These are phyloP conservation scores for Pisolithus albus DNA, from an alignment of 768 basidiomycete species.

Conservation along the genomic window DNA sequence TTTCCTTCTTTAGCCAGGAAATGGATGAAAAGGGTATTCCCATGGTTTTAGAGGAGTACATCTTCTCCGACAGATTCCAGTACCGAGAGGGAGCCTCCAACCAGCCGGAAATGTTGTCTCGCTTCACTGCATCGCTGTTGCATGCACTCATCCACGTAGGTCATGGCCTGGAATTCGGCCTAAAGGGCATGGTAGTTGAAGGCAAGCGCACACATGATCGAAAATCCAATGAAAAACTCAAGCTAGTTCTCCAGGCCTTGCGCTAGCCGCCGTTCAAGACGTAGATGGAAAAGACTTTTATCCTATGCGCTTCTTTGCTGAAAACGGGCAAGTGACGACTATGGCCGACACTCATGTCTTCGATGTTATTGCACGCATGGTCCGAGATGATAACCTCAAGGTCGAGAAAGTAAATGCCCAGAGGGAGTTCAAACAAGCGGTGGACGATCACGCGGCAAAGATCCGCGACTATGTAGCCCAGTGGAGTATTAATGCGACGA, in stretches of 20 bases:
- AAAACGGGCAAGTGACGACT: neutral
- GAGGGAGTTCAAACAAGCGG: slow-evolving; percentile 10
- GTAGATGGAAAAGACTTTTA: slow-evolving; percentile 32
- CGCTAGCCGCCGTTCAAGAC: slow-evolving; percentile 19
- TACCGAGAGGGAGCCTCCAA: slow-evolving; percentile 6
- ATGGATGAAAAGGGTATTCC: slow-evolving; percentile 13
- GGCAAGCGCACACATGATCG: slow-evolving; percentile 31
- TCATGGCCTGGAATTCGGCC: slow-evolving; percentile 55
- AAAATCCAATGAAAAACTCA: neutral
- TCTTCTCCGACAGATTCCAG: slow-evolving; percentile 27
- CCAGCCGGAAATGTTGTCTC: slow-evolving; percentile 49
- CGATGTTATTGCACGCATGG: slow-evolving; percentile 45
- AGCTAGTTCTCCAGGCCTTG: slow-evolving; percentile 15
- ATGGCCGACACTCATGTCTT: slow-evolving; percentile 29
- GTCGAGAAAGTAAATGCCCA: slow-evolving; percentile 8
- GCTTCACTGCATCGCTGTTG: slow-evolving; percentile 41
- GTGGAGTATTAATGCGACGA: slow-evolving; percentile 37
- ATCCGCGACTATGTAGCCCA: slow-evolving; percentile 23
- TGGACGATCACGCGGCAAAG: neutral
- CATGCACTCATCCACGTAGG: slow-evolving; percentile 62
- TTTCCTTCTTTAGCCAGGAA: slow-evolving; percentile 18
- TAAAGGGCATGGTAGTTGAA: slow-evolving; percentile 58
- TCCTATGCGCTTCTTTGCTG: slow-evolving; percentile 7
- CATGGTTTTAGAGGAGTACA: slow-evolving; percentile 19
- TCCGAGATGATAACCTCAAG: slow-evolving; percentile 37